These are phyloP conservation scores for Huiozyma naganishii DNA, from an alignment of 805 yeast species.

Conservation along the genomic window DNA sequence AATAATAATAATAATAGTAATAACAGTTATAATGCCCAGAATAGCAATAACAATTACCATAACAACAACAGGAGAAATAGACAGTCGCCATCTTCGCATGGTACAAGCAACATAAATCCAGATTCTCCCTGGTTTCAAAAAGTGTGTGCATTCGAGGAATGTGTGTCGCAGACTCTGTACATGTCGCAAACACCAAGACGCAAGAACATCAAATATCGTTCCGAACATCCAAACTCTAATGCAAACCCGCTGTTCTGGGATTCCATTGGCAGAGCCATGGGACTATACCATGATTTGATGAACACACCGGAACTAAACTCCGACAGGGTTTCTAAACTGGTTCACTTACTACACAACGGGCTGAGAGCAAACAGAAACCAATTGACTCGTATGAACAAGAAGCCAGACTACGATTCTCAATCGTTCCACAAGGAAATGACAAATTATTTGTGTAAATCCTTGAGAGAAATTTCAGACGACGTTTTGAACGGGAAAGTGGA, in stretches of 20 bases:
- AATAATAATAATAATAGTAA: constrained; percentile 2
- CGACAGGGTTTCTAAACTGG: constrained; percentile 37
- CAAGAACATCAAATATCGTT: constrained; percentile 21
- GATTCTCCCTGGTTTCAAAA: constrained; percentile 42
- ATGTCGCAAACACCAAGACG: constrained; percentile 28
- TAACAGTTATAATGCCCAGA: not conserved
- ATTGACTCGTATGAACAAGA: constrained; percentile 43
- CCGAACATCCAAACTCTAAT: constrained; percentile 31
- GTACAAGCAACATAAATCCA: constrained; percentile 17
- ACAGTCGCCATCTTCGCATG: not conserved
- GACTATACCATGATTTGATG: constrained; percentile 37
- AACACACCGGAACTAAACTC: constrained; percentile 38
- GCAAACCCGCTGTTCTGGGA: constrained; percentile 41
- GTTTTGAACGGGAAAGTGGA: constrained; percentile 34
- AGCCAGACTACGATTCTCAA: constrained; percentile 50
- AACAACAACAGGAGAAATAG: constrained; percentile 2
- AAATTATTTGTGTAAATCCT: constrained; percentile 36
- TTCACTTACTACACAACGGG: constrained; percentile 44
- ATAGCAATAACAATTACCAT: constrained; percentile 2
- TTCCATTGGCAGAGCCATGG: constrained; percentile 40
- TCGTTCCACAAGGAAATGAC: constrained; percentile 47
- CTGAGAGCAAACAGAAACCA: constrained; percentile 46
- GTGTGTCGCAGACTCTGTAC: constrained; percentile 29
- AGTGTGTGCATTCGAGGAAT: constrained; percentile 43
- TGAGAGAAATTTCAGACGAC: constrained; percentile 43